Conservation (phyloP, 495 filamentous ascomycete species). For the Halenospora varia region DNA sequence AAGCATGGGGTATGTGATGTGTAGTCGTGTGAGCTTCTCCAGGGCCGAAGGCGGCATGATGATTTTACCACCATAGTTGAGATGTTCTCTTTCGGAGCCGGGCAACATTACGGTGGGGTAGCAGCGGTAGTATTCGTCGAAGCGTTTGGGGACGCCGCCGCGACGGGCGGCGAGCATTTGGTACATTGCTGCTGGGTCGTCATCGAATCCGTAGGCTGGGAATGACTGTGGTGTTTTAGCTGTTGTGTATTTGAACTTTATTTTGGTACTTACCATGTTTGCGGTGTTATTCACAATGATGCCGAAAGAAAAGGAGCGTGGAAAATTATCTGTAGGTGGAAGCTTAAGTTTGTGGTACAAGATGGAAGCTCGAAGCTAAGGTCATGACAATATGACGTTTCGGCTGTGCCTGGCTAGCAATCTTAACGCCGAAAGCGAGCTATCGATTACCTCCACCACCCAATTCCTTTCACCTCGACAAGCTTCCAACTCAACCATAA, state of each 20-base stretch:
- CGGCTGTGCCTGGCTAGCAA: slow-evolving; percentile 18
- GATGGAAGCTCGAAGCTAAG: slow-evolving; percentile 12
- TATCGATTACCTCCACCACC: not conserved
- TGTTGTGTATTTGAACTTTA: too few relatives aligned
- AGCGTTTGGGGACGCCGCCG: slow-evolving; percentile 44
- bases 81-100: slow-evolving; percentile 82
- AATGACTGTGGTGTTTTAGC: slow-evolving; percentile 26
- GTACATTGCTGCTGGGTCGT: slow-evolving; percentile 51
- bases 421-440: slow-evolving; percentile 10
- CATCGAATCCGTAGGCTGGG: slow-evolving; percentile 50
- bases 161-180: slow-evolving; percentile 30
- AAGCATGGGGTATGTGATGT: slow-evolving; percentile 96
- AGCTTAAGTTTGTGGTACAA: not conserved
- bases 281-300: not conserved
- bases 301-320: not conserved
- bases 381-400: slow-evolving; percentile 17
- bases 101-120: slow-evolving; percentile 93
- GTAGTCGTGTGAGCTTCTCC: slow-evolving; percentile 91
- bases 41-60: slow-evolving; percentile 92
- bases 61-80: slow-evolving; percentile 96
- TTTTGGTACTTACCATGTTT: slow-evolving; percentile 26
- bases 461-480: too few relatives aligned
- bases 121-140: slow-evolving; percentile 96
- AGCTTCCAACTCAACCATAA: too few relatives aligned
- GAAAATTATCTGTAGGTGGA: not conserved